Conservation (phyloP, 106 monocot species). For the Cymbidium sinense region DNA sequence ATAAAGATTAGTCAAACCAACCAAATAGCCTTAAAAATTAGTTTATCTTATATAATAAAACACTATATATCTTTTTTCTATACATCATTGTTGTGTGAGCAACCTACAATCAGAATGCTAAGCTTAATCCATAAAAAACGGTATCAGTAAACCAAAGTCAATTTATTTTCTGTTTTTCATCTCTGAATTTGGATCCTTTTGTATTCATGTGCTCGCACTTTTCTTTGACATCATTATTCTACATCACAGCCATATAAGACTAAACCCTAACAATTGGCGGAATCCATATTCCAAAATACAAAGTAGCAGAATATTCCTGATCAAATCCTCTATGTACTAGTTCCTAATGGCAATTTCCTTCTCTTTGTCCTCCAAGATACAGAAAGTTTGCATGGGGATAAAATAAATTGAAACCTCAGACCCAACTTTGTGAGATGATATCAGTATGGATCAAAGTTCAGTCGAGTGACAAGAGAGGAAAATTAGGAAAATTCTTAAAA, state of each 20-base stretch:
- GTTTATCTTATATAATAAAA: background rate
- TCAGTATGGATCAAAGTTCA: too few species aligned
- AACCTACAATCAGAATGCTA: background rate
- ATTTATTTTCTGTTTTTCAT: background rate
- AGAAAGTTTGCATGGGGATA: background rate
- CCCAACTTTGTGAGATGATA: too few species aligned
- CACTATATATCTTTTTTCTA: background rate
- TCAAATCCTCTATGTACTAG: background rate
- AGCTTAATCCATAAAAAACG: background rate
- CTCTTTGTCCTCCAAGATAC: background rate
- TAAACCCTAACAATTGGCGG: background rate
- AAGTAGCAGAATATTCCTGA: background rate
- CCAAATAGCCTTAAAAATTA: background rate
- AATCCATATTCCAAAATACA: background rate
- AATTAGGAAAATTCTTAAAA: too few species aligned
- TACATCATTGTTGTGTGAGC: background rate
- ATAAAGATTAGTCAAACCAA: background rate
- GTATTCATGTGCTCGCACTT: background rate
- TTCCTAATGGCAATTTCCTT: background rate
- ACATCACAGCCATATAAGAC: background rate
- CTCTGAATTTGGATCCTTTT: background rate
- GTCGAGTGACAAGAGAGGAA: too few species aligned
- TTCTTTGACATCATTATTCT: background rate
- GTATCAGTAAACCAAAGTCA: background rate
- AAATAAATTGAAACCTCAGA: too few species aligned